These are phyloP conservation scores for Lepidium didymum DNA, from an alignment of 345 rosid species.

Conservation along the genomic window DNA sequence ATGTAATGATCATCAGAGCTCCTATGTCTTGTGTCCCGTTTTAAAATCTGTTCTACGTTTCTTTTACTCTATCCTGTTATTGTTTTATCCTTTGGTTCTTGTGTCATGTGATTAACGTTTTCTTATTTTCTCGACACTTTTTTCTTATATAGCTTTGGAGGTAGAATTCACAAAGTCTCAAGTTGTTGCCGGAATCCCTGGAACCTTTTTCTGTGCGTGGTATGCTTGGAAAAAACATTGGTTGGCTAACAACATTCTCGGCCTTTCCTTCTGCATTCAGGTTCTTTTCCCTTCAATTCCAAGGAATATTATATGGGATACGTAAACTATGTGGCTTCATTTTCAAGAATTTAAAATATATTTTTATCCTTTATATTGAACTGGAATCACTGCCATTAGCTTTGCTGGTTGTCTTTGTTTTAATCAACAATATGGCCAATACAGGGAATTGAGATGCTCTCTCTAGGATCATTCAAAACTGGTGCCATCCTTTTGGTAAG, in stretches of 20 bases:
- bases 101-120: constrained; percentile 36
- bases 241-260: constrained; percentile 93
- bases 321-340: not conserved
- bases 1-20: not conserved
- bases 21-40: not conserved
- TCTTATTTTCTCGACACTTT: constrained; percentile 17
- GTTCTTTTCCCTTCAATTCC: constrained; percentile 34
- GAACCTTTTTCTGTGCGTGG: constrained; percentile 97
- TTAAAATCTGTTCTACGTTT: not conserved
- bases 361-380: not conserved
- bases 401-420: not conserved
- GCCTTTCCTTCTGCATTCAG: constrained; percentile 98
- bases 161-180: constrained; percentile 94
- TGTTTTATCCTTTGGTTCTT: constrained; percentile 33
- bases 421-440: not conserved
- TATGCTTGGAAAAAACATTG: constrained; percentile 95
- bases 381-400: not conserved
- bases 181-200: constrained; percentile 89
- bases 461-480: constrained; percentile 95
- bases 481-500: constrained; percentile 95
- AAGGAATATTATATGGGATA: not conserved
- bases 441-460: constrained; percentile 99
- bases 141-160: constrained; percentile 78
- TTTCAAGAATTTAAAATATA: not conserved
- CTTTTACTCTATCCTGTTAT: not conserved